Base-by-base conservation (phyloP, 2,329 filamentous ascomycete species). In the Lachnellula cervina region DNA sequence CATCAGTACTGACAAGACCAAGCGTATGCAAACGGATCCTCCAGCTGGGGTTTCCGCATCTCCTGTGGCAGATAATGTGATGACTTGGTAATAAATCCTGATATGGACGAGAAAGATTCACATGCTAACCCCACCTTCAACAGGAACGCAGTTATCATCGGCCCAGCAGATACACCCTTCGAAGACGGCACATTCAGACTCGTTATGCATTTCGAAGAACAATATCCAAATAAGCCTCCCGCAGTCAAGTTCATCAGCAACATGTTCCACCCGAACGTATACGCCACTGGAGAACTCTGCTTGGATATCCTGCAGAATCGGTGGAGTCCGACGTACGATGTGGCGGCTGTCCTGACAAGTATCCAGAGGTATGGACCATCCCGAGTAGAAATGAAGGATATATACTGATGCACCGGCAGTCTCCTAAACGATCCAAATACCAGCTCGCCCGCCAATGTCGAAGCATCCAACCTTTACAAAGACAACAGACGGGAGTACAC, bases 251-350 rank as follows among this genome's bases (percentile, higher is more conserved):
- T 99, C 72, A 96, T 99, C 72, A 96, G 90, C 73, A 86, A 94
- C 72, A 99, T 99, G 94, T 99, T 99, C 74, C 94, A 99, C 68
- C 94, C 94, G 17, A 99, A 99, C 70, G 94, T 99, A 55, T 99
- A 99, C 71, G 92, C 89, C 52, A 97, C 92, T 0, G 94, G 94
- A 59, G 94, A 99, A 76, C 80, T 99, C 50, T 99, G 94, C 70
- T 77, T 99, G 63, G 94, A 99, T 70, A 99, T 99, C 64, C 74
- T 99, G 57, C 94, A 99, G 74, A 99, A 99, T 71, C 81, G 94
- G 64, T 99, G 94, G 94, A 97, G 93, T 71, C 94, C 94, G 16
- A 97, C 94, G 9, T 99, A 99, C 72, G 94, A 99, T 74, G 94
- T 99, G 40, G 94, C 94, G 9, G 94, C 94, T 21, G 92, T 99